Percentiles rank a stretch among this genome's conserved stretches.
These are phyloP conservation scores for Colletotrichum horii DNA, from an alignment of 2,329 filamentous ascomycete genomes.

Conservation along the genomic window DNA sequence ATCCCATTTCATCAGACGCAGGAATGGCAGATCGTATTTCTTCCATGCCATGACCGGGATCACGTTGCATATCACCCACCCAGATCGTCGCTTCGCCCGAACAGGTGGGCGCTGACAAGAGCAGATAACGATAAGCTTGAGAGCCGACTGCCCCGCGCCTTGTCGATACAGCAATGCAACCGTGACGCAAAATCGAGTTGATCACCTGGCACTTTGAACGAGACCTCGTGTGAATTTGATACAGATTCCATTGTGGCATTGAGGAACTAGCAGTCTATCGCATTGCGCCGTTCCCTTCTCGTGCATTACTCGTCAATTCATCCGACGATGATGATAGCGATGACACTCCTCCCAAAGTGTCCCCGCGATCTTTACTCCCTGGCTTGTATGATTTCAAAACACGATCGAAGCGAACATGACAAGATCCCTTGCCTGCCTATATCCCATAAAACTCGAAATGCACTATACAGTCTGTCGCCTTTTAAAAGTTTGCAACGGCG, in stretches of 20 bases:
- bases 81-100: background rate
- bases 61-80: background rate
- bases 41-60: background rate
- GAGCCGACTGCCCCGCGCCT: background rate
- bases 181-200: background rate
- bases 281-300: constrained; percentile 12
- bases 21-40: background rate
- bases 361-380: constrained; percentile 17
- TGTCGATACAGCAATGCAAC: background rate
- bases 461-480: constrained; percentile 12
- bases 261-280: constrained; percentile 17
- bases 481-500: constrained; percentile 80
- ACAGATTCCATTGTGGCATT: constrained; percentile 22
- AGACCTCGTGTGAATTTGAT: background rate
- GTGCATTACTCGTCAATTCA: constrained; percentile 23
- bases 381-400: constrained; percentile 21
- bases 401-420: constrained; percentile 21
- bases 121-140: background rate
- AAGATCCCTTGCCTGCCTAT: constrained; percentile 22
- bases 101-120: background rate
- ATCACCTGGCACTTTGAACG: background rate
- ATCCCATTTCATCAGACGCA: background rate
- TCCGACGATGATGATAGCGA: constrained; percentile 11
- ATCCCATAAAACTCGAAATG: constrained; percentile 20
- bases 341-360: constrained; percentile 23